These are phyloP conservation scores for Geranium rotundifolium DNA, from an alignment of 345 rosid species.

Conservation along the genomic window DNA sequence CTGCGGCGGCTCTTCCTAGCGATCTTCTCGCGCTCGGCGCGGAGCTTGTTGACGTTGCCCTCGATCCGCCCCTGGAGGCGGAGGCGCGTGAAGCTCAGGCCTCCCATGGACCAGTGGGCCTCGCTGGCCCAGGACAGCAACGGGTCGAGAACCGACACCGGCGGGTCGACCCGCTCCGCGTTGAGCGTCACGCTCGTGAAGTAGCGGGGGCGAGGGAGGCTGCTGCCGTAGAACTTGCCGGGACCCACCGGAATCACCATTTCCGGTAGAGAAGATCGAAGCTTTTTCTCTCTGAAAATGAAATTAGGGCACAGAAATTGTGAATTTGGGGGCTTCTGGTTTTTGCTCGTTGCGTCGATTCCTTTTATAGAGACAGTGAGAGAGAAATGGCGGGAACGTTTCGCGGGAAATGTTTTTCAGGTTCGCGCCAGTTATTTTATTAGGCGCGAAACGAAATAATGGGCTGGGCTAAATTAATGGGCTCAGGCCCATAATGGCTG, in stretches of 20 bases:
- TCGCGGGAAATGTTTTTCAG: too few relatives aligned
- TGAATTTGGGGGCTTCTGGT: too few relatives aligned
- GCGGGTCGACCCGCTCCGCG: constrained; percentile 59
- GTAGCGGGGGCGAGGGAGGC: constrained; percentile 87
- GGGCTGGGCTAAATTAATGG: too few relatives aligned
- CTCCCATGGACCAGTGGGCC: constrained; percentile 99
- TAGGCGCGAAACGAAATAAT: too few relatives aligned
- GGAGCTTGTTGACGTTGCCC: constrained; percentile 50
- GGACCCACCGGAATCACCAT: constrained; percentile 52
- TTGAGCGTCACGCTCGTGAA: constrained; percentile 37
- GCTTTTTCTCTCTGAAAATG: too few relatives aligned
- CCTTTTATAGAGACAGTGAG: too few relatives aligned
- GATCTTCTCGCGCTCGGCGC: constrained; percentile 32
- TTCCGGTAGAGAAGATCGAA: too few relatives aligned
- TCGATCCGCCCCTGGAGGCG: constrained; percentile 89
- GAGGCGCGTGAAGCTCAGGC: constrained; percentile 69
- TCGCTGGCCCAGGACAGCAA: constrained; percentile 80
- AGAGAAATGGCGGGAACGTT: too few relatives aligned
- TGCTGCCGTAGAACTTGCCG: constrained; percentile 75
- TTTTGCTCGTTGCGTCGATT: too few relatives aligned
- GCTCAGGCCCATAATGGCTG: too few relatives aligned
- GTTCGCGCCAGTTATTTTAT: too few relatives aligned
- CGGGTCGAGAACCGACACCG: constrained; percentile 55
- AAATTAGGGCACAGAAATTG: too few relatives aligned
- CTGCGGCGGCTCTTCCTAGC: constrained; percentile 1